Evolutionary conservation across 176 grass and related monocot species (phyloP).

Genomic region (Oryza officinalis): DNA sequence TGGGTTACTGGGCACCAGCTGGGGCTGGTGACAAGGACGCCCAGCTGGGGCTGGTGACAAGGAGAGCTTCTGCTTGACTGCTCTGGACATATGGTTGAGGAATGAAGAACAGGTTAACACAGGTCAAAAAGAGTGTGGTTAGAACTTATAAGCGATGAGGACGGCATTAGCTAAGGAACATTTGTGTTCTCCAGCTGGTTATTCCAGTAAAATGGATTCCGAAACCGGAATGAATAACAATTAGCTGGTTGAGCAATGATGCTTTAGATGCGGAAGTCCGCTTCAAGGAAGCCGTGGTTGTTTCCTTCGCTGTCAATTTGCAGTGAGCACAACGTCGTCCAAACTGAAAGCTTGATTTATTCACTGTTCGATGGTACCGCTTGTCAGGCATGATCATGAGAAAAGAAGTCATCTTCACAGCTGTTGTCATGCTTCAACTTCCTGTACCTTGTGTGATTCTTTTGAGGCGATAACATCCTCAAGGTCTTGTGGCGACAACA

Average conservation of each 20-base stretch:
- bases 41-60: background rate
- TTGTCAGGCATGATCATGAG: background rate
- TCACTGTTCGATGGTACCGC: background rate
- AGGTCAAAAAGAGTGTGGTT: background rate
- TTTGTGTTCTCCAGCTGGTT: background rate
- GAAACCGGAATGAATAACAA: background rate
- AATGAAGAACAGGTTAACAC: background rate
- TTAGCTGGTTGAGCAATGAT: background rate
- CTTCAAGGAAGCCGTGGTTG: background rate
- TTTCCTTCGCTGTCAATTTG: background rate
- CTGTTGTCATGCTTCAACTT: background rate
- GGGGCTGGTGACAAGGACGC: background rate
- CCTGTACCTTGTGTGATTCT: background rate
- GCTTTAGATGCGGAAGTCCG: background rate
- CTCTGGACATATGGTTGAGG: background rate
- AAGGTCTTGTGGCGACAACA: slow-evolving; percentile 38
- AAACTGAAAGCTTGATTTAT: background rate
- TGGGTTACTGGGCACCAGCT: background rate
- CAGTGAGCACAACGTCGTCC: background rate
- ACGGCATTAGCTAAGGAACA: background rate
- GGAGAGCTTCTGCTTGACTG: background rate
- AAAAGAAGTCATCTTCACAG: background rate
- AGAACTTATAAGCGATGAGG: background rate
- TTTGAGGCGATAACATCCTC: slow-evolving; percentile 41
- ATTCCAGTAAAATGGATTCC: background rate